Conservation (phyloP, 495 filamentous ascomycete species). For the Podospora bellae-mahoneyi region DNA sequence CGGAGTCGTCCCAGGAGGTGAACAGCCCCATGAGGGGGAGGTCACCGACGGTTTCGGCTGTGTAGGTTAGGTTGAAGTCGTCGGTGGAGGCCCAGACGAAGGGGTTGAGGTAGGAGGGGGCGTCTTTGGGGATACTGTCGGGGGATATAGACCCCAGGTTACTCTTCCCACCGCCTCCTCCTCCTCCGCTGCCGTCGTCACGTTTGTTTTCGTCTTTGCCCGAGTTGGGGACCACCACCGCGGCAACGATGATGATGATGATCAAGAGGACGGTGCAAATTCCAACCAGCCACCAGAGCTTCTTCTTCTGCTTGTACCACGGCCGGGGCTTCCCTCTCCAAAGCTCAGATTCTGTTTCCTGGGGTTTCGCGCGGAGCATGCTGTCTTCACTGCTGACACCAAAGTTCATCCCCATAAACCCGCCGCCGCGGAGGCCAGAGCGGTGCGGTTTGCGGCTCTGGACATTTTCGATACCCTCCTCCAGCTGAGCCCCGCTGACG, state of each 20-base stretch:
- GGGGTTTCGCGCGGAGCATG: slow-evolving; percentile 5
- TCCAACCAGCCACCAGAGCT: slow-evolving; percentile 52
- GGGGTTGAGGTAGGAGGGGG: slow-evolving; percentile 80
- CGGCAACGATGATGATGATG: slow-evolving; percentile 70
- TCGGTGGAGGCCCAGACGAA: slow-evolving; percentile 89
- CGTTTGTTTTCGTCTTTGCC: slow-evolving; percentile 17
- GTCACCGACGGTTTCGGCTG: slow-evolving; percentile 75
- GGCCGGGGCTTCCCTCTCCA: slow-evolving; percentile 18
- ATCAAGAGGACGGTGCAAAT: slow-evolving; percentile 57
- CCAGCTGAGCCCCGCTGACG: slow-evolving; percentile 64
- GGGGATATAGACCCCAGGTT: slow-evolving; percentile 59
- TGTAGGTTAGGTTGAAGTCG: slow-evolving; percentile 95
- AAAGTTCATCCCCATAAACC: background rate
- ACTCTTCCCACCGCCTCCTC: slow-evolving; percentile 35
- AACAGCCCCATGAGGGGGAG: slow-evolving; percentile 87
- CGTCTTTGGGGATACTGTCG: slow-evolving; percentile 61
- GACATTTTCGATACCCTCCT: slow-evolving; percentile 53
- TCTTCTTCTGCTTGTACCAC: slow-evolving; percentile 43
- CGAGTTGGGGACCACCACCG: slow-evolving; percentile 64
- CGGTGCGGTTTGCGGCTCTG: background rate
- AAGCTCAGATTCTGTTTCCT: slow-evolving; percentile 27
- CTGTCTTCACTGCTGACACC: slow-evolving; percentile 27
- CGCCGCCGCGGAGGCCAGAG: background rate
- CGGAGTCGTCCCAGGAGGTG: slow-evolving; percentile 81
- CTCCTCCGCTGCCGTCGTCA: slow-evolving; percentile 29